A percentile compares a stretch with the other conserved stretches of the same genome.
phyloP scores from a whole-genome alignment of 805 yeast genomes.

The Suhomyces sp. region DNA sequence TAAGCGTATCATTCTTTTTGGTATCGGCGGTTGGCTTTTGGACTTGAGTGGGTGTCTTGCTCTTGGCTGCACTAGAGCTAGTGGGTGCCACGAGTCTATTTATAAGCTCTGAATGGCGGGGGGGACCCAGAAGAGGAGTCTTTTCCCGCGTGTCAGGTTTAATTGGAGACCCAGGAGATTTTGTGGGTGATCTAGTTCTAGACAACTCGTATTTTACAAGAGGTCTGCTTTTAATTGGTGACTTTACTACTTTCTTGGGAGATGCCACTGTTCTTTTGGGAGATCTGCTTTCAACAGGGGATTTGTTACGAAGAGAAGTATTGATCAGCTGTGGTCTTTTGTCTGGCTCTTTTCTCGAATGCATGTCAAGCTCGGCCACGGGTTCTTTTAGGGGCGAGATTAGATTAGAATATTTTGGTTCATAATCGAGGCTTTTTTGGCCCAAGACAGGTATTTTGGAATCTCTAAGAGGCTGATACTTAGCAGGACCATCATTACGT shows the following conservation, averaged over 20 bases:
- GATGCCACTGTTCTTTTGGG: slow-evolving; percentile 1
- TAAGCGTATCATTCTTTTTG: slow-evolving; percentile 7
- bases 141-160: neutral
- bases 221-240: neutral
- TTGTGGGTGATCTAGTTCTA: neutral
- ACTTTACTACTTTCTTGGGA: slow-evolving; percentile 2
- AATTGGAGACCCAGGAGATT: neutral
- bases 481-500: neutral
- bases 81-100: slow-evolving; percentile 30
- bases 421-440: neutral
- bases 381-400: neutral
- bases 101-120: slow-evolving; percentile 4
- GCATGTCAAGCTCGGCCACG: neutral
- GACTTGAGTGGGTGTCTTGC: slow-evolving; percentile 4
- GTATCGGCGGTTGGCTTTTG: slow-evolving; percentile 1
- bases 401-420: neutral
- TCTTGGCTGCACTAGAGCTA: slow-evolving; percentile 29
- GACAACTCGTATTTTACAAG: neutral
- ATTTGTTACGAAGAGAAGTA: neutral
- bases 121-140: neutral
- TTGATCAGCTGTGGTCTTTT: neutral
- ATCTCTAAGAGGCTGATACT: neutral
- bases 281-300: neutral
- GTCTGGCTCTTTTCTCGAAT: neutral
- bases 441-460: neutral